Conservation (phyloP, 1,284 basidiomycete species). For the Malassezia yamatoensis region DNA sequence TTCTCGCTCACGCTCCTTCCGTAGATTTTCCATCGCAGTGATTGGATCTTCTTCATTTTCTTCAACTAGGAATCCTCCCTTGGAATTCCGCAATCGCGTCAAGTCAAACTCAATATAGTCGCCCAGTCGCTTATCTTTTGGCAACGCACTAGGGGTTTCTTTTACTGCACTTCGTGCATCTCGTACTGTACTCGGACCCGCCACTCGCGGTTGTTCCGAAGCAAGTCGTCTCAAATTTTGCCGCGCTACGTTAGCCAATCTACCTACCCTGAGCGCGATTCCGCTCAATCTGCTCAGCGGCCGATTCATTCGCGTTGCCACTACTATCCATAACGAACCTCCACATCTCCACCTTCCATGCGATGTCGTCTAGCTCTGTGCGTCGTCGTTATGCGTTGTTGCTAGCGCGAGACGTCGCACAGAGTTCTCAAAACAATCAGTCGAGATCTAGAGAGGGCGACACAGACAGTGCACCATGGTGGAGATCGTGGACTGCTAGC, state of each 20-base stretch:
- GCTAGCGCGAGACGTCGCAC: conserved; percentile 1
- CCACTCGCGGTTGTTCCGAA: not conserved
- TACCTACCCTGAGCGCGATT: conserved; percentile 10
- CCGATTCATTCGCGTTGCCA: not conserved
- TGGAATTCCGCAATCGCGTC: conserved; percentile 41
- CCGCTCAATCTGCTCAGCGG: not conserved
- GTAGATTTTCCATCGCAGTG: conserved; percentile 35
- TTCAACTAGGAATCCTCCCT: conserved; percentile 45
- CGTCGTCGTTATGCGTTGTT: conserved; percentile 2
- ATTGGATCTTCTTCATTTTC: conserved; percentile 22
- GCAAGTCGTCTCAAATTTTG: conserved; percentile 7
- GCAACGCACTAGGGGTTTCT: conserved; percentile 12
- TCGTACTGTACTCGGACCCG: conserved; percentile 6
- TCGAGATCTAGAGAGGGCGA: not conserved
- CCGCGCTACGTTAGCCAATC: conserved; percentile 1
- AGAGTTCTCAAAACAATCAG: not conserved
- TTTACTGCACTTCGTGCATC: conserved; percentile 2
- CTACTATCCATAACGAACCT: conserved; percentile 5
- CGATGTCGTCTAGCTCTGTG: conserved; percentile 1
- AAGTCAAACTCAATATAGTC: conserved; percentile 47
- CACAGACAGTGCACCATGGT: conserved; percentile 1
- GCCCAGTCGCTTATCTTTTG: conserved; percentile 37
- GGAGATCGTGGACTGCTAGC: conserved; percentile 56
- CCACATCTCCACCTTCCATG: not conserved
- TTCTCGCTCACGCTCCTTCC: conserved; percentile 39